Evolutionary conservation across 2,329 filamentous ascomycete species (phyloP).

Genomic region (Cladosporium sp.): DNA sequence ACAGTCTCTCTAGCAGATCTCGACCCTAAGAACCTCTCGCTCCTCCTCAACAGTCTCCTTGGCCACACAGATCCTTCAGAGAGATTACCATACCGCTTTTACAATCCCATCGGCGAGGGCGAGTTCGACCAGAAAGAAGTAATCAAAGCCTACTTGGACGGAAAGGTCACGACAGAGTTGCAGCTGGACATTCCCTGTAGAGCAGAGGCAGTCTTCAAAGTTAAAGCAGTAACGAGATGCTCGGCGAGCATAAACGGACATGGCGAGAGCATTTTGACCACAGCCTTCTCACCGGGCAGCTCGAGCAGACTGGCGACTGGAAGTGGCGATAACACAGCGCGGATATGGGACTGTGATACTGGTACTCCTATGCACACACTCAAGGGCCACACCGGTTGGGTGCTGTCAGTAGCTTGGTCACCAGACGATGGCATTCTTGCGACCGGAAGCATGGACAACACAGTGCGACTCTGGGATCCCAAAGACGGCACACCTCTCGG

Average conservation of each 20-base stretch:
- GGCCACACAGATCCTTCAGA: slow-evolving; percentile 58
- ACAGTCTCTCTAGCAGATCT: slow-evolving; percentile 79
- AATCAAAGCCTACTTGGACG: slow-evolving; percentile 44
- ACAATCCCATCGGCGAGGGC: slow-evolving; percentile 45
- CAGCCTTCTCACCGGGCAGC: slow-evolving; percentile 76
- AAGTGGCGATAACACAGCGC: slow-evolving; percentile 82
- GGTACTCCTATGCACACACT: slow-evolving; percentile 83
- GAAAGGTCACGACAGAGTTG: slow-evolving; percentile 53
- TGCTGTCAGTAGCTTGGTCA: slow-evolving; percentile 80
- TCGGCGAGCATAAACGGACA: slow-evolving; percentile 86
- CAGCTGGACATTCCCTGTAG: slow-evolving; percentile 60
- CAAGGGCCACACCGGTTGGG: slow-evolving; percentile 85
- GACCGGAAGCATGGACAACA: slow-evolving; percentile 90
- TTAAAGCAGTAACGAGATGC: slow-evolving; percentile 86
- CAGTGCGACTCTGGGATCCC: slow-evolving; percentile 84
- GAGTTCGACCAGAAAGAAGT: slow-evolving; percentile 36
- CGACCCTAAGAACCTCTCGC: slow-evolving; percentile 81
- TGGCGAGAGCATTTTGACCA: slow-evolving; percentile 81
- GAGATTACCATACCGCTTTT: slow-evolving; percentile 62
- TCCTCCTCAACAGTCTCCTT: slow-evolving; percentile 79
- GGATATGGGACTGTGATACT: slow-evolving; percentile 93
- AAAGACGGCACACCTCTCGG: slow-evolving; percentile 72
- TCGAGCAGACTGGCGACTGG: slow-evolving; percentile 80
- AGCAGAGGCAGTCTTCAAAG: slow-evolving; percentile 89
- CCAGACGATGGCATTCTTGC: slow-evolving; percentile 78